Evolutionary conservation across 2,329 filamentous ascomycete species (phyloP), one percentile per base, ranked within the genome.

Genomic region (Hysterium pulicare): DNA sequence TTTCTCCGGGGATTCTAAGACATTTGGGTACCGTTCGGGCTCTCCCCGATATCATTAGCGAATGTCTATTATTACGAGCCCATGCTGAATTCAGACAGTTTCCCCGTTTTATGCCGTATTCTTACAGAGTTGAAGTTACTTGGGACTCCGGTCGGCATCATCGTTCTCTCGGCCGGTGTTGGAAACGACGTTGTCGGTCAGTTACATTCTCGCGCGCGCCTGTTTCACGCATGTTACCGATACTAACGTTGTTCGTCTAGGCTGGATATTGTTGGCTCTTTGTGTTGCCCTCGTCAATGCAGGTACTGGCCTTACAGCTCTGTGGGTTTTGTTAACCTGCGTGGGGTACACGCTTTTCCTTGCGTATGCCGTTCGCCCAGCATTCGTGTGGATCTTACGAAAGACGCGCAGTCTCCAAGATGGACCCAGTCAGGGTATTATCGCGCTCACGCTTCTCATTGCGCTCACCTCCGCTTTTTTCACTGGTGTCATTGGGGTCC

Each of bases 211-310:
- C n/a, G 22, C 15, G 9, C 15, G 8, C 17, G 24, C 15, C 10
- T 13, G 17, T 24, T 17, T 11, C 36, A 33, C 11, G 17, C 33
- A 16, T 22, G 30, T 11, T 10, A 41, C 40, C 37, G 24, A 33
- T 22, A 37, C 47, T 53, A 47, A 52, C 9, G 3, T 28, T 24
- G 30, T 22, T 32, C n/a, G 13, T n/a, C 31, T 17, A 66, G 65
- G 88, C 44, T 97, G 91, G 91, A 84, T 96, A 51, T 74, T 97
- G 13, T 82, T 97, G 19, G 91, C 91, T 0, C 83, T 97, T 21
- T 96, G 91, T 53, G 90, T 97, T 24, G 87, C 91, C 0, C 77
- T 97, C 20, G 90, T 95, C 57, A 97, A 97, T 60, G 89, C 90
- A 22, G 83, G 82, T 13, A 84, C 78, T 33, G 91, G 91, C 0